phyloP scores from a whole-genome alignment of 345 rosid genomes.

The Lumnitzera racemosa region DNA sequence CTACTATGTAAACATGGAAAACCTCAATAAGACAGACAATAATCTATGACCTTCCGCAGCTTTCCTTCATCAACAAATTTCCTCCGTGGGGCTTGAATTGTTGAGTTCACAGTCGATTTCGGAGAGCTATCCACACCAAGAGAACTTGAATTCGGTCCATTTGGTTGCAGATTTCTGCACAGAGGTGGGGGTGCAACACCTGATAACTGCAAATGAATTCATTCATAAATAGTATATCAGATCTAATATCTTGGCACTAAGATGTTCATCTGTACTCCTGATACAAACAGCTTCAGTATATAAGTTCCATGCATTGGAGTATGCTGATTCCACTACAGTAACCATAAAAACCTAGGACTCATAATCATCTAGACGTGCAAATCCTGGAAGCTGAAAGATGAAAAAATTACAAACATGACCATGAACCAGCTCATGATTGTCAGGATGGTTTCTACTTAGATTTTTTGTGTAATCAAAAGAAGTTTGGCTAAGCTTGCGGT shows the following conservation, averaged over 20 bases:
- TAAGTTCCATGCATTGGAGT: too few relatives aligned
- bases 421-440: too few relatives aligned
- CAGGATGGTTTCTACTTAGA: too few relatives aligned
- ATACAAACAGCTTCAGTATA: not conserved
- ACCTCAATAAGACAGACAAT: not conserved
- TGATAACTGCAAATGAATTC: constrained; percentile 53
- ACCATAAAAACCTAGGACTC: too few relatives aligned
- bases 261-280: not conserved
- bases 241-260: not conserved
- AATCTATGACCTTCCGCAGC: constrained; percentile 64
- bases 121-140: constrained; percentile 51
- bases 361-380: too few relatives aligned
- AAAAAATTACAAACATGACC: too few relatives aligned
- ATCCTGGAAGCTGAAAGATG: too few relatives aligned
- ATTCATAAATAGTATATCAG: not conserved
- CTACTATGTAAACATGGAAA: constrained; percentile 11
- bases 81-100: constrained; percentile 90
- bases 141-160: constrained; percentile 47
- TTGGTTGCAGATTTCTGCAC: constrained; percentile 68
- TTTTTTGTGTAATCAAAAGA: too few relatives aligned
- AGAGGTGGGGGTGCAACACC: constrained; percentile 89
- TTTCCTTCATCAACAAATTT: constrained; percentile 99
- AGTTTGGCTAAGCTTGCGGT: too few relatives aligned
- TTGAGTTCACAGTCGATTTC: constrained; percentile 67
- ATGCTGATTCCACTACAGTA: too few relatives aligned